Conservation (phyloP, 208 protist species). For the Acanthamoeba lenticulata region DNA sequence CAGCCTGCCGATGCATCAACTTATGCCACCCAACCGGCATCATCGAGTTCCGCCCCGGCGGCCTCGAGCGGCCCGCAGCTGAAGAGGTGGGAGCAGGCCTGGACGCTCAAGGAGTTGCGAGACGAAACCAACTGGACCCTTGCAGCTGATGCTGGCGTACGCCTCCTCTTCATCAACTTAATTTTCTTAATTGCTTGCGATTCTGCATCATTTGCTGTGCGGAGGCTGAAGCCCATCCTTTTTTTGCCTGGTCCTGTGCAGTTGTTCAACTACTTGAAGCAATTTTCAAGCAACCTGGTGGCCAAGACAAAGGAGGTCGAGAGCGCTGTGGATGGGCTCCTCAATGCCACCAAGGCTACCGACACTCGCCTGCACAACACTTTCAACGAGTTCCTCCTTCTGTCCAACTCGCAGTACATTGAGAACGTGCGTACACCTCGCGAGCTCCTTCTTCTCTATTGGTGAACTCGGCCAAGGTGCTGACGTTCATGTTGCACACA, state of each 20-base stretch:
- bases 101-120: slow-evolving; percentile 57
- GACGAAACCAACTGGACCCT: slow-evolving; percentile 26
- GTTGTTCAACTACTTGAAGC: slow-evolving; percentile 79
- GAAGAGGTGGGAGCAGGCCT: slow-evolving; percentile 51
- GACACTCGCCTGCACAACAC: slow-evolving; percentile 83
- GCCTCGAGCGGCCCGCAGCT: background rate
- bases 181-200: background rate
- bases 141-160: slow-evolving; percentile 35
- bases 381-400: slow-evolving; percentile 84
- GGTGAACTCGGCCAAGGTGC: background rate
- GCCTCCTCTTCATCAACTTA: background rate
- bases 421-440: slow-evolving; percentile 77
- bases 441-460: background rate
- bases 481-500: background rate
- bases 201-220: background rate
- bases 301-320: slow-evolving; percentile 80
- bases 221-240: background rate
- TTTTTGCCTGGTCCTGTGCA: background rate
- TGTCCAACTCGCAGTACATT: slow-evolving; percentile 85
- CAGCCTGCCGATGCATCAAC: background rate
- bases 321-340: slow-evolving; percentile 75
- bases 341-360: slow-evolving; percentile 70
- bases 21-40: background rate
- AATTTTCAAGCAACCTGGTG: slow-evolving; percentile 81
- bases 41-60: background rate